Conservation (phyloP, 2,329 filamentous ascomycete species). For the Colletotrichum godetiae region DNA sequence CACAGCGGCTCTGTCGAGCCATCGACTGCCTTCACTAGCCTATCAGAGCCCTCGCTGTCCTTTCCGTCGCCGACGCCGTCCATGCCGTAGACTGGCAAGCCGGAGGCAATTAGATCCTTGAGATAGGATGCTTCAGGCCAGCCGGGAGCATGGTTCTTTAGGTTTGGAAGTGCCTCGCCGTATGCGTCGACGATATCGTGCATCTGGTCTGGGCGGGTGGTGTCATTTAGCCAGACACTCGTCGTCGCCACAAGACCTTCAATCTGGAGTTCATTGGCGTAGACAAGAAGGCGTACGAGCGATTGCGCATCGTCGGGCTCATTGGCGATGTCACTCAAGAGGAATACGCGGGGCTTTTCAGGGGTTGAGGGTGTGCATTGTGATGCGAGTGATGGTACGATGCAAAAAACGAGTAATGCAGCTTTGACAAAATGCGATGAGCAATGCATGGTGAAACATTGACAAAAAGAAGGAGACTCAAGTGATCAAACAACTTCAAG, state of each 20-base stretch:
- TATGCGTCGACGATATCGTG: constrained; percentile 49
- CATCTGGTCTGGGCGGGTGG: constrained; percentile 47
- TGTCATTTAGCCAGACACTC: constrained; percentile 49
- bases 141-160: constrained; percentile 37
- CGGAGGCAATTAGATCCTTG: not conserved
- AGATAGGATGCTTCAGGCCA: constrained; percentile 9
- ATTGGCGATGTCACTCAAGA: constrained; percentile 50
- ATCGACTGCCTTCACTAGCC: constrained; percentile 48
- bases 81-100: constrained; percentile 13
- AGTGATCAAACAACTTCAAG: no score
- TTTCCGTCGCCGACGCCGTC: constrained; percentile 38
- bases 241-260: constrained; percentile 49
- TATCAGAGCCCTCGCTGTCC: constrained; percentile 48
- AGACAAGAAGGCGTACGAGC: constrained; percentile 48
- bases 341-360: constrained; percentile 43
- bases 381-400: not conserved
- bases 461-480: not conserved
- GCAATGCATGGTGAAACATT: not conserved
- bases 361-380: not conserved
- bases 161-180: constrained; percentile 48
- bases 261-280: constrained; percentile 51
- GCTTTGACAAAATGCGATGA: not conserved
- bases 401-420: not conserved
- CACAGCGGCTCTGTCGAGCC: constrained; percentile 55
- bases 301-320: constrained; percentile 51